phyloP scores from a whole-genome alignment of 1,284 basidiomycete genomes.

The Trametes pubescens region DNA sequence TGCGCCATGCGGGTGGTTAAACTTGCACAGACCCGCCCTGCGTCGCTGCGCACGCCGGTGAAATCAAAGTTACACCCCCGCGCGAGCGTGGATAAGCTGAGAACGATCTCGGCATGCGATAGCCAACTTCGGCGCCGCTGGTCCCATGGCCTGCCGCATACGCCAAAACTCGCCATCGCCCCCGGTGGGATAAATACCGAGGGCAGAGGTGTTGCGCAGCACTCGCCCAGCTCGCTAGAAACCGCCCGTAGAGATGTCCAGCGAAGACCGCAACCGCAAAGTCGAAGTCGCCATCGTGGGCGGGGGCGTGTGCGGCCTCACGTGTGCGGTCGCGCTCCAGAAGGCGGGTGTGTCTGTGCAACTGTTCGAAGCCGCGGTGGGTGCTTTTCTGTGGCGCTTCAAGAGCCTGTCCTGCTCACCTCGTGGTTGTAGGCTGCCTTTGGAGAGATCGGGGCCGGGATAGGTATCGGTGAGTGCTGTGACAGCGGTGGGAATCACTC shows the following conservation, averaged over 20 bases:
- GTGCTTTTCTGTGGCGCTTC: neutral
- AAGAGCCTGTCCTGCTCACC: neutral
- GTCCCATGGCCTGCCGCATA: neutral
- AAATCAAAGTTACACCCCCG: neutral
- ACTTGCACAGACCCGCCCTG: too few species aligned
- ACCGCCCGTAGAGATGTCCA: neutral
- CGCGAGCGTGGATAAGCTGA: neutral
- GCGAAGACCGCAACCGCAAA: neutral
- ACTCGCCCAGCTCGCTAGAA: neutral
- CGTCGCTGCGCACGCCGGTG: too few species aligned
- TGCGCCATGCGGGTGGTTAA: too few species aligned
- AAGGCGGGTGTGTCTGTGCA: constrained; percentile 54
- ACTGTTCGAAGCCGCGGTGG: constrained; percentile 60
- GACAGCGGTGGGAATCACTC: too few species aligned
- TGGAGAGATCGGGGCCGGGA: constrained; percentile 61
- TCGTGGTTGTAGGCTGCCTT: constrained; percentile 48
- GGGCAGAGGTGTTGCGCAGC: neutral
- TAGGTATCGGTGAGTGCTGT: constrained; percentile 53
- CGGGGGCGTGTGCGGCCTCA: constrained; percentile 60
- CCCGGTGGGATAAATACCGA: neutral
- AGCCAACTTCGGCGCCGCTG: neutral
- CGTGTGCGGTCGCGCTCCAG: constrained; percentile 53
- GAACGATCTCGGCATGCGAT: neutral
- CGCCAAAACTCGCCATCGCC: neutral
- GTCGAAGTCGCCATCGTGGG: constrained; percentile 61